Conservation (phyloP, 2,329 filamentous ascomycete genomes). For the Phyllosticta ampelicida region DNA sequence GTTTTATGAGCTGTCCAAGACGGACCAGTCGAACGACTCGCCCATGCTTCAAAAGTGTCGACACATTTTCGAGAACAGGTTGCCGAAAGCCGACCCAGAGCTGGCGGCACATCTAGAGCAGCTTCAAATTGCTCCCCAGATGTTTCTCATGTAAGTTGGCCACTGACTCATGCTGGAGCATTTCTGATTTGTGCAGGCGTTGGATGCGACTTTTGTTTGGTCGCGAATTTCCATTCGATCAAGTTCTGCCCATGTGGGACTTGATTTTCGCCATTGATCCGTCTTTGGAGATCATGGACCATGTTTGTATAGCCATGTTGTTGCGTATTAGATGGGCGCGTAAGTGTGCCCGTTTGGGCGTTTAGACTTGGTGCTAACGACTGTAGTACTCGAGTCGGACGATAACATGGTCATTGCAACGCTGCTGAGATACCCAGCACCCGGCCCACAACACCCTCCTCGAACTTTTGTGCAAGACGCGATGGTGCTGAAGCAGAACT, state of each 20-base stretch:
- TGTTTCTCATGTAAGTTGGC: constrained; percentile 71
- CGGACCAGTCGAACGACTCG: constrained; percentile 34
- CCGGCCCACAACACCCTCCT: constrained; percentile 51
- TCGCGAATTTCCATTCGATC: constrained; percentile 81
- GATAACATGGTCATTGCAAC: constrained; percentile 77
- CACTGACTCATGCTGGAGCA: background rate
- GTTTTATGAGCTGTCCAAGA: constrained; percentile 65
- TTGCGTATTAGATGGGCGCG: constrained; percentile 82
- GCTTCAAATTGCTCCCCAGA: constrained; percentile 88
- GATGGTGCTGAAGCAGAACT: constrained; percentile 57
- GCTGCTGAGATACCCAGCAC: constrained; percentile 71
- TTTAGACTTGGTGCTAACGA: background rate
- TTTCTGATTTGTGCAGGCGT: constrained; percentile 44
- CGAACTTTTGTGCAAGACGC: constrained; percentile 81
- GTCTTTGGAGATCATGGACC: constrained; percentile 66
- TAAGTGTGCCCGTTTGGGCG: constrained; percentile 37
- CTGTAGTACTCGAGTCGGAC: constrained; percentile 67
- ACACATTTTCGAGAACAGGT: constrained; percentile 72
- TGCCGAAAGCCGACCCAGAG: constrained; percentile 72
- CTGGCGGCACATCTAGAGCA: constrained; percentile 68
- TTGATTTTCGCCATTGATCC: constrained; percentile 79
- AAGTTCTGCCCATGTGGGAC: constrained; percentile 82
- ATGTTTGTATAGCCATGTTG: constrained; percentile 91
- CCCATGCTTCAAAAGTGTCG: constrained; percentile 79
- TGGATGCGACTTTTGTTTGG: constrained; percentile 93